Conservation (phyloP, 495 filamentous ascomycete genomes). For the Penicillium parvum region DNA sequence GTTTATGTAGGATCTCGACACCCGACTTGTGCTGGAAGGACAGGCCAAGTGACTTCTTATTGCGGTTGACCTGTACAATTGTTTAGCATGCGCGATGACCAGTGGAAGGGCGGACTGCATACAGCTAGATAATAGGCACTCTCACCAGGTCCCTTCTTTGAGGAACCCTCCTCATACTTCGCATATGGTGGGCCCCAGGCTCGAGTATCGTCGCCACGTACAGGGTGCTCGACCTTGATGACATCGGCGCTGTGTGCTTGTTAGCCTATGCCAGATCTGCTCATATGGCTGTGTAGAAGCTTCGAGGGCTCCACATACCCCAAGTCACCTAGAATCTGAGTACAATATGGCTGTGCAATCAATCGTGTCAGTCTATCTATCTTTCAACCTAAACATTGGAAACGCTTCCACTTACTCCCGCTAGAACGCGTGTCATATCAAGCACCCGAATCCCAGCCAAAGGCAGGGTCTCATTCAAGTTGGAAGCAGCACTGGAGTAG, state of each 20-base stretch:
- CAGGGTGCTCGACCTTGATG: constrained; percentile 95
- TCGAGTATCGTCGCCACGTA: constrained; percentile 85
- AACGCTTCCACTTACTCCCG: constrained; percentile 64
- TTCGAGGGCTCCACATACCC: constrained; percentile 57
- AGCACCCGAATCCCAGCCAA: constrained; percentile 82
- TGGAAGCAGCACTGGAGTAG: constrained; percentile 28
- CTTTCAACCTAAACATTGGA: neutral
- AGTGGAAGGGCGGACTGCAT: constrained; percentile 27
- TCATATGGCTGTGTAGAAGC: neutral
- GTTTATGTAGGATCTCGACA: constrained; percentile 77
- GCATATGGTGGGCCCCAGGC: constrained; percentile 98
- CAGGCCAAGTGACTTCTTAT: constrained; percentile 90
- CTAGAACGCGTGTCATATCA: constrained; percentile 95
- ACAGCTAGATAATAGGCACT: constrained; percentile 93
- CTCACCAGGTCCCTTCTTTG: constrained; percentile 73
- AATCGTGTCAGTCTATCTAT: constrained; percentile 13
- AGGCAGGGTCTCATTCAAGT: constrained; percentile 50
- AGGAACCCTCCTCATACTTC: constrained; percentile 53
- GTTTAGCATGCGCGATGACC: constrained; percentile 1
- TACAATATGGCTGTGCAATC: constrained; percentile 78
- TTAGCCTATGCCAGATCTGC: neutral
- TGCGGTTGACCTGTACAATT: constrained; percentile 74
- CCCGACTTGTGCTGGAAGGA: constrained; percentile 84
- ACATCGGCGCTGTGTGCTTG: constrained; percentile 71
- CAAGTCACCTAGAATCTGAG: constrained; percentile 93